Evolutionary conservation across 495 filamentous ascomycete species (phyloP).

Genomic region (Talaromyces nanjingensis): DNA sequence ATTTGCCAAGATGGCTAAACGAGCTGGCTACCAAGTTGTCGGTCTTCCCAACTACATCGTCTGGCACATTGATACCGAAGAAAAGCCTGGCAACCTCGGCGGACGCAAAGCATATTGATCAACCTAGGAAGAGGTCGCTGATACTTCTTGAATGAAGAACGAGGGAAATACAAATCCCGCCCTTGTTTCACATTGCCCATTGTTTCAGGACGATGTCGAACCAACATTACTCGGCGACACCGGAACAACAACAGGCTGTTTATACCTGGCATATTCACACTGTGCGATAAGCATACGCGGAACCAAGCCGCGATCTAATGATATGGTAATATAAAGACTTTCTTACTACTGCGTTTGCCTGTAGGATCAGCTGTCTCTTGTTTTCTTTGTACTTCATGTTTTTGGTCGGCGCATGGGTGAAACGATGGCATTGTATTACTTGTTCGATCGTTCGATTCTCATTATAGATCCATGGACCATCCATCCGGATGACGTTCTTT

Average conservation of each 20-base stretch:
- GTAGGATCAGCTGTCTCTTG: conserved; percentile 9
- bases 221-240: background rate
- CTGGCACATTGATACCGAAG: conserved; percentile 98
- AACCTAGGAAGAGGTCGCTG: background rate
- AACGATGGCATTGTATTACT: conserved; percentile 1
- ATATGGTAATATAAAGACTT: conserved; percentile 8
- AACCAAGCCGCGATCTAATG: background rate
- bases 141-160: background rate
- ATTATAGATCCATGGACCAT: conserved; percentile 14
- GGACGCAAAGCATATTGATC: conserved; percentile 37
- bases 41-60: conserved; percentile 97
- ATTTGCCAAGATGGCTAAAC: conserved; percentile 97
- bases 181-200: background rate
- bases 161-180: background rate
- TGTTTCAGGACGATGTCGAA: background rate
- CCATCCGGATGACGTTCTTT: background rate
- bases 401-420: conserved; percentile 12
- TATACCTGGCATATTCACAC: background rate
- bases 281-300: background rate
- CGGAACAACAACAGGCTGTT: background rate
- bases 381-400: conserved; percentile 15
- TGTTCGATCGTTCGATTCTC: background rate
- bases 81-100: conserved; percentile 77
- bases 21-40: conserved; percentile 86
- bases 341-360: conserved; percentile 6